Percentiles rank a stretch among this genome's conserved stretches.
phyloP scores from a whole-genome alignment of 2,329 filamentous ascomycete genomes.

The Penicillium sp. region DNA sequence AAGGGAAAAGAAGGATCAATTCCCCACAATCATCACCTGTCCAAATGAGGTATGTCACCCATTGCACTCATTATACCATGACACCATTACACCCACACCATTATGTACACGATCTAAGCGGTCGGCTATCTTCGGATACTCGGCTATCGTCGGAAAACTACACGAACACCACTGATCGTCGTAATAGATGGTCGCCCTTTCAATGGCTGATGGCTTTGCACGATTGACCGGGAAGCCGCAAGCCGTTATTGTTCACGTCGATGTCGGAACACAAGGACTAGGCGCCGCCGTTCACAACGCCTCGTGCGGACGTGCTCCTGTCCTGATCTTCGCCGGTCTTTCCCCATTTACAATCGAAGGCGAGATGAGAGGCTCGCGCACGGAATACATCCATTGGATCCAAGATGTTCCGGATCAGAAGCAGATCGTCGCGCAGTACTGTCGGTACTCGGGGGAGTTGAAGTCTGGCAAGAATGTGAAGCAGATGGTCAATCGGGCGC shows the following conservation, averaged over 20 bases:
- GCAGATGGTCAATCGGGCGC: constrained; percentile 78
- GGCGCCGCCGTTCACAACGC: constrained; percentile 76
- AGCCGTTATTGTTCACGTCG: constrained; percentile 74
- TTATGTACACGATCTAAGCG: neutral
- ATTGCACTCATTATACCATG: neutral
- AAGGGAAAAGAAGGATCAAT: constrained; percentile 59
- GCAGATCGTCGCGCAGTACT: constrained; percentile 77
- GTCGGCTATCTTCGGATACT: constrained; percentile 6
- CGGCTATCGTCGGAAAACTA: constrained; percentile 8
- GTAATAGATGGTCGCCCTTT: constrained; percentile 72
- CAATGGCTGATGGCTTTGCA: constrained; percentile 78
- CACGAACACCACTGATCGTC: neutral
- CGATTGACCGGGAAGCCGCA: constrained; percentile 67
- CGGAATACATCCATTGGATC: constrained; percentile 83
- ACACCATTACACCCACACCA: too few relatives aligned
- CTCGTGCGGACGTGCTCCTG: constrained; percentile 66
- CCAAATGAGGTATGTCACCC: constrained; percentile 62
- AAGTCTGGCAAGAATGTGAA: constrained; percentile 82
- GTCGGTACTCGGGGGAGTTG: constrained; percentile 75
- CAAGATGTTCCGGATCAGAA: constrained; percentile 80
- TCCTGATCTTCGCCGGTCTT: constrained; percentile 73
- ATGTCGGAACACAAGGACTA: constrained; percentile 75
- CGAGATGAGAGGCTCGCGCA: constrained; percentile 70
- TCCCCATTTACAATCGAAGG: constrained; percentile 73
- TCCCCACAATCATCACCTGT: constrained; percentile 71